These are phyloP conservation scores for Ichthyophthirius multifiliis DNA, from an alignment of 169 alveolate genomes.

Conservation along the genomic window DNA sequence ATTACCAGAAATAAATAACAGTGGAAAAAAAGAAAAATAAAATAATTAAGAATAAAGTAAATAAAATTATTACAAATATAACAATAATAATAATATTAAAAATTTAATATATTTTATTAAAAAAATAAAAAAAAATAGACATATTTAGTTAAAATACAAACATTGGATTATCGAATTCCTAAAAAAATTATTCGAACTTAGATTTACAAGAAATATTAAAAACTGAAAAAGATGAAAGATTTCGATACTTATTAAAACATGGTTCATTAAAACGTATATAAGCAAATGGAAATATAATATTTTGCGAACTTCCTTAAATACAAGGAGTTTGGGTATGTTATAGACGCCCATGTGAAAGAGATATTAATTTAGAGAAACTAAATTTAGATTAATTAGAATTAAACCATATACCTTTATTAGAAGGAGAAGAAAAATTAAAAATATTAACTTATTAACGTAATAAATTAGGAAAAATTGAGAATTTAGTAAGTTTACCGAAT, in stretches of 20 bases:
- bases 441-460: constrained; percentile 74
- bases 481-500: constrained; percentile 76
- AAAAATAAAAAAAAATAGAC: too few relatives aligned
- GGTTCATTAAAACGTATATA: constrained; percentile 80
- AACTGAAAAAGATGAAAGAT: constrained; percentile 72
- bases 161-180: too few relatives aligned
- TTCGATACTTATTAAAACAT: constrained; percentile 71
- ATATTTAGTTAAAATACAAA: too few relatives aligned
- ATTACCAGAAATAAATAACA: too few relatives aligned
- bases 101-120: too few relatives aligned
- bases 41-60: too few relatives aligned
- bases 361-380: constrained; percentile 72
- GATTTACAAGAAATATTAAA: neutral
- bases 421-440: constrained; percentile 85
- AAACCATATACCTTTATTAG: constrained; percentile 84
- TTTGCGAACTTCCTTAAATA: constrained; percentile 80
- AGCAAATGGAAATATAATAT: constrained; percentile 80
- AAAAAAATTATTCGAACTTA: neutral
- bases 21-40: too few relatives aligned
- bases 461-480: constrained; percentile 73
- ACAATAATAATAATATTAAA: too few relatives aligned
- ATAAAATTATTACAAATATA: too few relatives aligned
- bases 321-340: constrained; percentile 85
- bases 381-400: constrained; percentile 76
- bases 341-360: constrained; percentile 80